These are phyloP conservation scores for Geotrichum bryndzae DNA, from an alignment of 1,139 yeast species.

Conservation along the genomic window DNA sequence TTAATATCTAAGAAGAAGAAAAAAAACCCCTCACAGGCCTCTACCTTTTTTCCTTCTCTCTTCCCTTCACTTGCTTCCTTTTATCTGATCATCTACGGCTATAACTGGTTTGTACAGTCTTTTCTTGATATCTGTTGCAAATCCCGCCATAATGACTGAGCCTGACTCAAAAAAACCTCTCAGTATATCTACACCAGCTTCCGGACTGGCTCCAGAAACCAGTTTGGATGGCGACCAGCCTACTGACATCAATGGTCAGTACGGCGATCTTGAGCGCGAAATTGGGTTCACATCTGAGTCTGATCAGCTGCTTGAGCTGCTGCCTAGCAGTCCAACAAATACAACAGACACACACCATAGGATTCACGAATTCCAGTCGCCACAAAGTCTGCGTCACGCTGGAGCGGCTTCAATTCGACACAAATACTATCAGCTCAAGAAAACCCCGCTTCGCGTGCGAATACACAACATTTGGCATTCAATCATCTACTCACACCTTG, in stretches of 20 bases:
- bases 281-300: slow-evolving; percentile 5
- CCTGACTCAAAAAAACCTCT: not conserved
- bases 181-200: not conserved
- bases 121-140: not conserved
- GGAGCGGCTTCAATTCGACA: slow-evolving; percentile 1
- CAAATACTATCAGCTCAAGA: slow-evolving; percentile 7
- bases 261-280: slow-evolving; percentile 14
- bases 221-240: not conserved
- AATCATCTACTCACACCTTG: slow-evolving; percentile 21
- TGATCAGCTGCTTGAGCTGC: slow-evolving; percentile 6
- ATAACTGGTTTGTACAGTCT: not conserved
- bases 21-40: not conserved
- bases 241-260: not conserved
- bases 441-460: not conserved
- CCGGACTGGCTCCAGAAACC: not conserved
- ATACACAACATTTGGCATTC: slow-evolving; percentile 7
- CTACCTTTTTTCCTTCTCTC: not conserved
- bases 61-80: not conserved
- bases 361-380: not conserved
- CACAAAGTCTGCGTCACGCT: not conserved
- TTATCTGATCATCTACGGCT: not conserved
- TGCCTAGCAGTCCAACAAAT: slow-evolving; percentile 2
- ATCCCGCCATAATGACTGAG: not conserved
- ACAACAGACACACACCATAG: not conserved
- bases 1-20: not conserved